Evolutionary conservation across 352 stramenopile species (phyloP), one percentile per base, ranked within the genome.

Genomic region (Pythium monospermum): DNA sequence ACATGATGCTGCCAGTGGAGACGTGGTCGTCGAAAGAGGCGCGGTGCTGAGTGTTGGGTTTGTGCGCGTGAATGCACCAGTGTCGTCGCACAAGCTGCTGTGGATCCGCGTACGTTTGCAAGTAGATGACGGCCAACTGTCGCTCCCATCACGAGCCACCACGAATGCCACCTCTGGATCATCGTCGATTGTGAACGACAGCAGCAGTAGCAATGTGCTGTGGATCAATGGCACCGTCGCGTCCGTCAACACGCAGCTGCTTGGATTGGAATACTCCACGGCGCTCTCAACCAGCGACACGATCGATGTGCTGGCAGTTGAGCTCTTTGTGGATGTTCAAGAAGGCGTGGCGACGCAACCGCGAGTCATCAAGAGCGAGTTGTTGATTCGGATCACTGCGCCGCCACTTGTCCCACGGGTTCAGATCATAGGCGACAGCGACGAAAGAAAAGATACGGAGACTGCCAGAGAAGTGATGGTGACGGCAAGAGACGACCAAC

Each of bases 141-240:
- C 35, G 35, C 35, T n/a, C n/a, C n/a, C n/a, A n/a, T n/a, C n/a
- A n/a, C n/a, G n/a, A n/a, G n/a, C n/a, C n/a, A n/a, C n/a, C n/a
- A n/a, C n/a, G n/a, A n/a, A n/a, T n/a, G n/a, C n/a, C n/a, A n/a
- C n/a, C n/a, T n/a, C n/a, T 35, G 8, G 47, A 15, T 38, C 42
- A 22, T n/a, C 46, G n/a, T 3, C 15, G 26, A 31, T 40, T 0
- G 18, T 16, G 31, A 44, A 26, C 13, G 32, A 12, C 12, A 35
- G 11, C 8, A 15, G 19, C 5, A 15, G 19, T 16, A 26, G 18
- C 4, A 37, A 18, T 13, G 35, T 45, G 2, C 6, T 61, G 15
- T 70, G 60, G 64, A 44, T 68, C 19, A 73, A 73, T 22, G 64
- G 56, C 25, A 68, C 64, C 4, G n/a, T 54, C 16, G 25, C 48